Conservation (phyloP, 768 basidiomycete species). For the Tephrocybe rancida region DNA sequence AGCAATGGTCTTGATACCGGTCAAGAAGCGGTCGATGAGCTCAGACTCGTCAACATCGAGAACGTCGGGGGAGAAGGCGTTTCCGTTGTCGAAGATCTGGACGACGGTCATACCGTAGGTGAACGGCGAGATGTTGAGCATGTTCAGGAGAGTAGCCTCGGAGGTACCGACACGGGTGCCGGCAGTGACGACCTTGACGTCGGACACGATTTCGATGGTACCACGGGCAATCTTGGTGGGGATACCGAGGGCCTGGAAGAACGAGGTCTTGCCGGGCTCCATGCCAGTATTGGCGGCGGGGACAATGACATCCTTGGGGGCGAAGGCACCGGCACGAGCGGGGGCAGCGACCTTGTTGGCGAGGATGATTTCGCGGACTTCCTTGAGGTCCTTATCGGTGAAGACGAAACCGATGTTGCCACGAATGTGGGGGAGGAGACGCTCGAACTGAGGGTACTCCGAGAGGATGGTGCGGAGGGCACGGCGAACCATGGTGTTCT, state of each 20-base stretch:
- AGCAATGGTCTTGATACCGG: constrained; percentile 94
- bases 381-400: constrained; percentile 90
- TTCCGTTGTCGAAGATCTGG: constrained; percentile 95
- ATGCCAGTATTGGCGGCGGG: constrained; percentile 99
- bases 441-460: constrained; percentile 94
- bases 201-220: constrained; percentile 98
- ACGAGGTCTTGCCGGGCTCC: constrained; percentile 99
- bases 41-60: constrained; percentile 93
- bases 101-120: constrained; percentile 99
- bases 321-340: constrained; percentile 96
- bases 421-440: constrained; percentile 91
- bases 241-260: constrained; percentile 99
- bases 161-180: constrained; percentile 95
- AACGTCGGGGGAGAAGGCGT: constrained; percentile 85
- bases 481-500: constrained; percentile 99
- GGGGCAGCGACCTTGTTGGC: constrained; percentile 99
- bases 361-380: constrained; percentile 88
- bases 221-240: constrained; percentile 99
- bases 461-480: constrained; percentile 89
- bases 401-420: constrained; percentile 99
- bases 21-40: constrained; percentile 89
- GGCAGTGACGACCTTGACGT: constrained; percentile 92
- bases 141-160: constrained; percentile 98
- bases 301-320: constrained; percentile 89
- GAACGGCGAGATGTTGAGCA: constrained; percentile 99